Evolutionary conservation across 257 asterid species (phyloP).

Genomic region (Plantago ovata): DNA sequence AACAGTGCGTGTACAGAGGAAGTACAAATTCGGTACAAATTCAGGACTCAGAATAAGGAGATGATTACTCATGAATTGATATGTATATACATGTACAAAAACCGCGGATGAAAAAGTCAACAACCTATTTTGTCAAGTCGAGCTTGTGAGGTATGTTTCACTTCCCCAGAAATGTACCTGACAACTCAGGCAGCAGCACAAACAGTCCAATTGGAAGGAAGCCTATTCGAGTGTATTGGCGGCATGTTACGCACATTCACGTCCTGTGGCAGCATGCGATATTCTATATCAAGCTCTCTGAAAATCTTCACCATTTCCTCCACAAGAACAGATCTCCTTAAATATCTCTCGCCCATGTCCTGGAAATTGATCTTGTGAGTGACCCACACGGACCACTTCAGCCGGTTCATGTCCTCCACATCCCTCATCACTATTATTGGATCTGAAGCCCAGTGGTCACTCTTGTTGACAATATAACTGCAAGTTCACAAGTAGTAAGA

Average conservation of each 20-base stretch:
- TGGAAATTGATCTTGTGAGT: constrained; percentile 46
- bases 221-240: constrained; percentile 28
- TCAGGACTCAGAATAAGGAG: too few species aligned
- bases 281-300: constrained; percentile 52
- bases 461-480: constrained; percentile 28
- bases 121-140: too few species aligned
- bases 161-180: too few species aligned
- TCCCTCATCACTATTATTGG: constrained; percentile 13
- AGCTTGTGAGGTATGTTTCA: too few species aligned
- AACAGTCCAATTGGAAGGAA: constrained; percentile 46
- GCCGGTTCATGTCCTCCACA: constrained; percentile 11
- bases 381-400: constrained; percentile 37
- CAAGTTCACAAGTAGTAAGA: constrained; percentile 2
- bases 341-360: constrained; percentile 55
- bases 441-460: constrained; percentile 14
- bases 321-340: constrained; percentile 32
- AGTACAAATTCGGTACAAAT: too few species aligned
- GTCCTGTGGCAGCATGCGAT: constrained; percentile 43
- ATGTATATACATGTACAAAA: too few species aligned
- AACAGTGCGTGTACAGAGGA: too few species aligned
- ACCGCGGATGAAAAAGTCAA: too few species aligned
- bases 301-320: constrained; percentile 34
- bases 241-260: constrained; percentile 51
- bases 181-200: constrained; percentile 3
- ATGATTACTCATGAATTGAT: too few species aligned